A percentile compares a stretch with the other conserved stretches of the same genome.
These are phyloP conservation scores for Alternaria alternata DNA, from an alignment of 2,329 filamentous ascomycete genomes.

Conservation along the genomic window DNA sequence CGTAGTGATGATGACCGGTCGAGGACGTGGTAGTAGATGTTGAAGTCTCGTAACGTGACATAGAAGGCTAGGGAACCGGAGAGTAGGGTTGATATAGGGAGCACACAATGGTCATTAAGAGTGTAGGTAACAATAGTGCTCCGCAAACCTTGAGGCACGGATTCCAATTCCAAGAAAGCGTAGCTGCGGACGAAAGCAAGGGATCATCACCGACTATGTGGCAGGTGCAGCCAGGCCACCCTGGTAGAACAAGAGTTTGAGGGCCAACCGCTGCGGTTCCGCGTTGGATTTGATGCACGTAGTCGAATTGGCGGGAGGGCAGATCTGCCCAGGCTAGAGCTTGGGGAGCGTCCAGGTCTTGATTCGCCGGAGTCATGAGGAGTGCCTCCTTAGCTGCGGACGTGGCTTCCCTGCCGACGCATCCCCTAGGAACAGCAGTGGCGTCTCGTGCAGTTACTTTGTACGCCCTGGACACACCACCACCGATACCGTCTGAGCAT, in stretches of 20 bases:
- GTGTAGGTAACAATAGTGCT: conserved; percentile 16
- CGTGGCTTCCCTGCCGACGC: conserved; percentile 18
- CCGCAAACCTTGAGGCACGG: conserved; percentile 25
- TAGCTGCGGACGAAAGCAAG: conserved; percentile 36
- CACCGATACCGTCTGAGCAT: neutral
- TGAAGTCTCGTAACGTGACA: conserved; percentile 22
- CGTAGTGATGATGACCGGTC: conserved; percentile 9
- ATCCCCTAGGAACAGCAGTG: conserved; percentile 6
- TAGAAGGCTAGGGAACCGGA: conserved; percentile 10
- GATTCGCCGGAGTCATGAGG: conserved; percentile 15
- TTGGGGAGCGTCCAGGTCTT: conserved; percentile 9
- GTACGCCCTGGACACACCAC: neutral
- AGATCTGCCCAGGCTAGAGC: conserved; percentile 20
- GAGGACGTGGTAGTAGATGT: conserved; percentile 2
- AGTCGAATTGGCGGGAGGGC: conserved; percentile 24
- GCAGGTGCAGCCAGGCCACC: conserved; percentile 23
- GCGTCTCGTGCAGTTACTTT: conserved; percentile 3
- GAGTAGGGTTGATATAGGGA: conserved; percentile 14
- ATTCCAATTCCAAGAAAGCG: conserved; percentile 21
- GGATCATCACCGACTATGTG: conserved; percentile 26
- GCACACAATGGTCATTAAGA: conserved; percentile 9
- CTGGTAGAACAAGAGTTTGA: conserved; percentile 15
- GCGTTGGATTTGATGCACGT: conserved; percentile 20
- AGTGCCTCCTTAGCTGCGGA: conserved; percentile 23
- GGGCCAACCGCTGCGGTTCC: conserved; percentile 38